Base-by-base conservation (phyloP, 345 rosid genomes). In the Streptanthus diversifolius region DNA sequence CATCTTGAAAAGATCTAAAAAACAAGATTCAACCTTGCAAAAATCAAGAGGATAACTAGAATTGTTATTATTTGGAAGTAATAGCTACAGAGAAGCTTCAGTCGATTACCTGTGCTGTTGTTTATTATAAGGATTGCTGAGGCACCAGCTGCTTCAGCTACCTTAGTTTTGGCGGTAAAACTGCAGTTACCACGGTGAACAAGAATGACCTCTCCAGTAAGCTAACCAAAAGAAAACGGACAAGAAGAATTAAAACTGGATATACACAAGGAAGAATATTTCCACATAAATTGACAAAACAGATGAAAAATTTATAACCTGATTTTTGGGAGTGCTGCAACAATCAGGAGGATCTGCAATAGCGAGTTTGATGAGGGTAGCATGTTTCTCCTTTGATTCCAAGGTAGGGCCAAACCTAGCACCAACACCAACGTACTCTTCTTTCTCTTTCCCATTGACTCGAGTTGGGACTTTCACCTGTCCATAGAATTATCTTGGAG, bases 1-100 rank as follows among this genome's bases (percentile, higher is more conserved):
- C 99, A 95, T 95, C 89, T 95, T 95, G 80, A 89, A 87, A 66
- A 95, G 96, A 66, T 88, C 97, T 91, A 86, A 81, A 77, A 58
- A 59, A 56, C 48, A 82, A 78, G 65, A 68, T 15, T 57, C 49
- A 55, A 66, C 41, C 30, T 35, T 37, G 37, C n/a, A 33, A 66
- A 73, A 27, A 8, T 17, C 32, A 55, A 75, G 78, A 27, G 62
- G 35, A 43, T 41, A 36, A 51, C 48, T 21, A 61, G 17, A 39
- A 29, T 18, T 49, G 5, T 14, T 6, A 33, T 10, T 21, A 18
- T 24, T 9, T 53, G 56, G 70, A 54, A 56, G 43, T 25, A 56
- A 18, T 1, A 56, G 10, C 8, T 2, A 15, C 3, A 18, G 63
- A 29, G 13, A 53, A 12, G 24, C 10, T 58, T 40, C 17, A 58